Base-by-base conservation (phyloP, 352 stramenopile species). In the Globisporangium orthogonon region DNA sequence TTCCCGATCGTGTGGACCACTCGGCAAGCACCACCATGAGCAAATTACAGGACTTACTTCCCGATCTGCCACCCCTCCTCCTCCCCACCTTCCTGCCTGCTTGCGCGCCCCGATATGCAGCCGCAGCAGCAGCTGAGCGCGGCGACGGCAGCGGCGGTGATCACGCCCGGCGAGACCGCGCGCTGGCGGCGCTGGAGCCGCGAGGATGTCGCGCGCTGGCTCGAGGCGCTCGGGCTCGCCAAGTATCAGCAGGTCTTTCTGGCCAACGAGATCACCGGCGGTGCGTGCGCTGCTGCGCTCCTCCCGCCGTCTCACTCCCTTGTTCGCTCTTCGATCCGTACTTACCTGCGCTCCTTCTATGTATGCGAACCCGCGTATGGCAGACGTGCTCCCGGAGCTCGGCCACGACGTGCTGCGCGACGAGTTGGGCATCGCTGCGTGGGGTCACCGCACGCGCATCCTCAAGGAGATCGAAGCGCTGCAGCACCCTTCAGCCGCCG, bases 401-500 rank as follows among this genome's bases (percentile, higher is more conserved):
- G 76, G 73, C 37, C 76, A 81, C 44, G 75, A 87, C 52, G 70
- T 83, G 33, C 62, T 90, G 40, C 78, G 79, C 49, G 76, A 84
- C 45, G 77, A 88, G 46, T 59, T 90, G 23, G 76, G 76, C 54
- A 78, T 90, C 62, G 51, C 65, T 35, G 74, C 75, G 10, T 86
- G 87, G 39, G 77, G 77, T 15, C 75, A 83, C 48, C 80, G 77
- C 58, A 67, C 83, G 52, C 76, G 74, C 46, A 77, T 90, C 46
- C 51, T 73, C 18, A 78, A 84, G 45, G 72, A 68, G 41, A 73
- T 90, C 50, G 69, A 90, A 48, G 65, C 65, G 57, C 65, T 88
- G 30, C 49, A 47, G 28, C 18, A 70, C 67, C 51, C 54, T 23
- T 23, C 23, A 23, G 18, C 30, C 10, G 35, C 35, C 35, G 35